These are phyloP conservation scores for Blastocystis sp. DNA, from an alignment of 352 stramenopile genomes.

Conservation along the genomic window DNA sequence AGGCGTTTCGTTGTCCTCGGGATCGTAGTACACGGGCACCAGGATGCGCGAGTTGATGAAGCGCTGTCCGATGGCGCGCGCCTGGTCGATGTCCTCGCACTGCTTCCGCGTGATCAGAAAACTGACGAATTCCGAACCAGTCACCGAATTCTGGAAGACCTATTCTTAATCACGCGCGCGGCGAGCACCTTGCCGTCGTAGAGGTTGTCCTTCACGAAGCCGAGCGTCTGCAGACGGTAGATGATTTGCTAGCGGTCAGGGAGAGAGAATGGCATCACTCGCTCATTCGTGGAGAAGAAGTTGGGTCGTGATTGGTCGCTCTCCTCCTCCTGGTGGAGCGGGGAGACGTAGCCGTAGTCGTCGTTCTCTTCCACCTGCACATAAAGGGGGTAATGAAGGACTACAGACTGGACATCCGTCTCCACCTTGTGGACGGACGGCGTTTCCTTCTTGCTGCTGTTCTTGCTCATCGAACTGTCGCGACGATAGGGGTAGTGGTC, in stretches of 20 bases:
- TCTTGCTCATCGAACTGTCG: not conserved
- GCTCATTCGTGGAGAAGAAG: conserved; percentile 8
- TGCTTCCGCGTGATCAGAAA: conserved; percentile 46
- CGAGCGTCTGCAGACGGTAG: conserved; percentile 27
- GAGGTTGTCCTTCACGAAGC: conserved; percentile 41
- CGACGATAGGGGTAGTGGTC: not conserved
- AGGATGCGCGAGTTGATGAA: conserved; percentile 12
- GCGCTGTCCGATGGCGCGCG: conserved; percentile 7
- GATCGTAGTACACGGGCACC: not conserved
- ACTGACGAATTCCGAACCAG: conserved; percentile 20
- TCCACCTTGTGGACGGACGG: not conserved
- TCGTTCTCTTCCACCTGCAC: not conserved
- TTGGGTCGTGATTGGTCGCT: not conserved
- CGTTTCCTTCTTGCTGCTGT: not conserved
- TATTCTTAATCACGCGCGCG: not conserved
- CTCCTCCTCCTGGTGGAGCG: not conserved
- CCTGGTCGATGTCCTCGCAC: conserved; percentile 2
- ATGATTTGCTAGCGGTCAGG: conserved; percentile 20
- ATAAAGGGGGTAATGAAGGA: not conserved
- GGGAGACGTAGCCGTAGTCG: conserved; percentile 17
- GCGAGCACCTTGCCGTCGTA: conserved; percentile 1
- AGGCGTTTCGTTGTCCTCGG: not conserved
- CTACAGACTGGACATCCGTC: not conserved
- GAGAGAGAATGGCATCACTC: not conserved
- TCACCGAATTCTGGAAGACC: conserved; percentile 48